Conservation (phyloP, 2,329 filamentous ascomycete genomes). For the Raffaelea albimanens region DNA sequence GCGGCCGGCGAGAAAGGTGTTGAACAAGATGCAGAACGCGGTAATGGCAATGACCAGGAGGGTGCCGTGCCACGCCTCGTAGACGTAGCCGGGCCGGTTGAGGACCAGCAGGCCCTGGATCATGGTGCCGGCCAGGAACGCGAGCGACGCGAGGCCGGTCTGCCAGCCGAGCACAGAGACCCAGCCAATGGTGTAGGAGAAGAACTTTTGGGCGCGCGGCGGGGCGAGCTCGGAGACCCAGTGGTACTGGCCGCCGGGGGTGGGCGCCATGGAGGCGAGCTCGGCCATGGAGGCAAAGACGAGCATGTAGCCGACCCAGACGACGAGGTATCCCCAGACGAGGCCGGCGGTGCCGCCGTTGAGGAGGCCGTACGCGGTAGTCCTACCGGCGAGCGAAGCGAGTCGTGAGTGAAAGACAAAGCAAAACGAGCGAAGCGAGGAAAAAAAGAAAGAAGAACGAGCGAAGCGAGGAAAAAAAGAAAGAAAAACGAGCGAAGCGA, state of each 20-base stretch:
- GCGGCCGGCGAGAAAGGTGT: slow-evolving; percentile 34
- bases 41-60: slow-evolving; percentile 38
- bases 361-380: slow-evolving; percentile 26
- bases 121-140: slow-evolving; percentile 35
- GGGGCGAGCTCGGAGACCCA: slow-evolving; percentile 48
- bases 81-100: slow-evolving; percentile 27
- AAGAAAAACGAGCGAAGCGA: neutral
- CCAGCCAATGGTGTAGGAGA: slow-evolving; percentile 47
- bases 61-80: slow-evolving; percentile 36
- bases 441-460: no score
- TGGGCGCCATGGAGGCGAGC: slow-evolving; percentile 35
- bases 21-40: slow-evolving; percentile 36
- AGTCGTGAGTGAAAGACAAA: neutral
- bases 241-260: slow-evolving; percentile 50
- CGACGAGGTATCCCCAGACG: slow-evolving; percentile 40
- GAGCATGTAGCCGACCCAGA: slow-evolving; percentile 35
- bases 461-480: neutral
- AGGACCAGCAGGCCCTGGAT: slow-evolving; percentile 36
- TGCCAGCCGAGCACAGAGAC: slow-evolving; percentile 40
- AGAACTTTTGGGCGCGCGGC: slow-evolving; percentile 34
- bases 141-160: slow-evolving; percentile 25
- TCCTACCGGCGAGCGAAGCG: slow-evolving; percentile 11
- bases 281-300: slow-evolving; percentile 31
- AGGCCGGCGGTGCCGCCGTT: slow-evolving; percentile 45
- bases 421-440: no score